Base-by-base conservation (phyloP, 306 rosid genomes). In the Elaeagnus macrophylla region DNA sequence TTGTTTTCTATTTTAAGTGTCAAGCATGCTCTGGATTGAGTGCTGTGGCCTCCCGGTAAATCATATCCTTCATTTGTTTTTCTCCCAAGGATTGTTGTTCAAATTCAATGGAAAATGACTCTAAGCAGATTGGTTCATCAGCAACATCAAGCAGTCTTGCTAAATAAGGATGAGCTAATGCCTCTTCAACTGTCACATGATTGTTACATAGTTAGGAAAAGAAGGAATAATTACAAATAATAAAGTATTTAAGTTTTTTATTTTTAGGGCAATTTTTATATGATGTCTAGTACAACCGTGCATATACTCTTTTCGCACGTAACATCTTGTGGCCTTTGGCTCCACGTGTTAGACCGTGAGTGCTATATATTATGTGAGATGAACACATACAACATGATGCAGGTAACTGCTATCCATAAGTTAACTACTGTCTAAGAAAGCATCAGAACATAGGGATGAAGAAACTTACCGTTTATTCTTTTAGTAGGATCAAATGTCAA, bases 61-160 rank as follows among this genome's bases (percentile, higher is more conserved):
- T 91, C 96, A 91, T 82, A 51, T 87, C 95, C 67, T 91, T 91
- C 72, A 91, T 87, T 68, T 91, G 96, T 73, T 84, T 95, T 69
- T 91, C 97, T 2, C 65, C 90, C 72, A 87, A 39, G 49, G 75
- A 75, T 38, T 71, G 95, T 62, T 82, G 81, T 82, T 91, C 97
- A 57, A 86, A 91, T 11, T 86, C 97, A 66, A 91, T 84, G 37
- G 89, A 80, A 77, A 91, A 91, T 40, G 89, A 79, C 40, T 72
- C 72, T 32, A 59, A 25, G 77, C 96, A 86, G 66, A 80, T 57
- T 13, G 97, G 97, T 72, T 91, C 97, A 65, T 91, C 97, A 39
- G 89, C 87, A 60, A 66, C 66, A 69, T 91, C 97, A 57, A 86
- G 97, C 70, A 91, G 79, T 69, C 94, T 86, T 71, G 80, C 89